Percentiles rank a stretch among this genome's conserved stretches.
These are phyloP conservation scores for Raffaelea arxii DNA, from an alignment of 2,329 filamentous ascomycete species.

Conservation along the genomic window DNA sequence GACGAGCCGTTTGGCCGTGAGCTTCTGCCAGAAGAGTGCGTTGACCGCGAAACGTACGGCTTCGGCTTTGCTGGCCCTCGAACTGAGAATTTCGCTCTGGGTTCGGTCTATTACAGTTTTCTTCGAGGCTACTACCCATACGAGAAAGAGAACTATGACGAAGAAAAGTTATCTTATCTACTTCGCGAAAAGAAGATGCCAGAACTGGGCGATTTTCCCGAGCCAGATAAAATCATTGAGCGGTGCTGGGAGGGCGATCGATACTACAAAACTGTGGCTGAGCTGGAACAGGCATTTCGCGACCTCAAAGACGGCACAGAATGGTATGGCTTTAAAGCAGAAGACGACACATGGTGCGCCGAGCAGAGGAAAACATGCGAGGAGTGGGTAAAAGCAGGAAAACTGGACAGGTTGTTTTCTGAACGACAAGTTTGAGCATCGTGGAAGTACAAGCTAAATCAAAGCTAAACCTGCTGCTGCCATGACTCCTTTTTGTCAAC, in stretches of 20 bases:
- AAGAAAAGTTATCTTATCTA: background rate
- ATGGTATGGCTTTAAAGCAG: background rate
- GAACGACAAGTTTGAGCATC: too few relatives aligned
- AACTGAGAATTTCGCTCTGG: background rate
- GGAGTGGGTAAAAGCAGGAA: background rate
- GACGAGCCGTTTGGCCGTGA: background rate
- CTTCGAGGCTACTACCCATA: background rate
- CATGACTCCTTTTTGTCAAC: too few relatives aligned
- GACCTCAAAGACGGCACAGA: background rate
- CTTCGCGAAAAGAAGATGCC: background rate
- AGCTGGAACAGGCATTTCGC: conserved; percentile 1
- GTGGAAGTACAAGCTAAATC: too few relatives aligned
- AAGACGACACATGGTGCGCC: background rate
- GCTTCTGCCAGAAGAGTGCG: background rate
- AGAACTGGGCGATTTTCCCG: background rate
- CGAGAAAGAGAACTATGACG: background rate
- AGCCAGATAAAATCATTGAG: background rate
- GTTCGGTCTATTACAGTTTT: background rate
- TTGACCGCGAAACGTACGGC: background rate
- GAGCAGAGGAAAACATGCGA: background rate
- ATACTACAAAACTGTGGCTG: background rate
- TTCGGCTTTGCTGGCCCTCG: background rate
- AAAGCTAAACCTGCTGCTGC: too few relatives aligned
- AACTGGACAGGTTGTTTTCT: too few relatives aligned
- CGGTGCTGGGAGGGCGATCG: background rate